Percentiles rank a stretch among this genome's conserved stretches.
These are phyloP conservation scores for Sesbania bispinosa DNA, from an alignment of 306 rosid genomes.

Conservation along the genomic window DNA sequence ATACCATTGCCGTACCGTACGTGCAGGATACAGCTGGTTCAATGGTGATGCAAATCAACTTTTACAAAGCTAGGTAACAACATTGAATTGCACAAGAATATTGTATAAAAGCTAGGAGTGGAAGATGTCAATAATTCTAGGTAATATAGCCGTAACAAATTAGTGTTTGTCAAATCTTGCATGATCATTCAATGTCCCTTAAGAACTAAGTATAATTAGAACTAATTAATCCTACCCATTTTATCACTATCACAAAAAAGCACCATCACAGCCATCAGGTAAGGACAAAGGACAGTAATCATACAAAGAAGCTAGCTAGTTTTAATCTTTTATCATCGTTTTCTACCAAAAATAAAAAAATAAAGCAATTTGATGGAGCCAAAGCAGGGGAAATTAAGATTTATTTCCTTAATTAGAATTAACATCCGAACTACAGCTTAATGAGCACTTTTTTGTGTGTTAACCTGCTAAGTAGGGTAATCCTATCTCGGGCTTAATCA, in stretches of 20 bases:
- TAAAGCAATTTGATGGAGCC: neutral
- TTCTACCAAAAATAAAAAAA: neutral
- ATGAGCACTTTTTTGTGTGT: too few species aligned
- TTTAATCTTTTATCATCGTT: neutral
- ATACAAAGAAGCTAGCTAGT: neutral
- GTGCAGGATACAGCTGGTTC: slow-evolving; percentile 22
- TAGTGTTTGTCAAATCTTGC: neutral
- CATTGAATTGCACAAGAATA: neutral
- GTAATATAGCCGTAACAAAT: neutral
- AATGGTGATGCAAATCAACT: slow-evolving; percentile 11
- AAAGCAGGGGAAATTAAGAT: neutral
- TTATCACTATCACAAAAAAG: neutral
- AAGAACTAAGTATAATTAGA: slow-evolving; percentile 1
- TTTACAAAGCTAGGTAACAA: slow-evolving; percentile 9
- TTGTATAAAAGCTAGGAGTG: neutral
- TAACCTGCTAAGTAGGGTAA: too few species aligned
- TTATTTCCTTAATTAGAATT: neutral
- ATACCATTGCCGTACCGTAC: slow-evolving; percentile 9
- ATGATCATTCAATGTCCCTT: slow-evolving; percentile 11
- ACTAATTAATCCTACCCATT: neutral
- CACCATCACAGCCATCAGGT: neutral
- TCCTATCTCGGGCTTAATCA: too few species aligned
- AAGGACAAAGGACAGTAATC: slow-evolving; percentile 14
- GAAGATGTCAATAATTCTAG: neutral
- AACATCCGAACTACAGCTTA: neutral